phyloP scores from a whole-genome alignment of 306 rosid species.

The Ormosia emarginata region DNA sequence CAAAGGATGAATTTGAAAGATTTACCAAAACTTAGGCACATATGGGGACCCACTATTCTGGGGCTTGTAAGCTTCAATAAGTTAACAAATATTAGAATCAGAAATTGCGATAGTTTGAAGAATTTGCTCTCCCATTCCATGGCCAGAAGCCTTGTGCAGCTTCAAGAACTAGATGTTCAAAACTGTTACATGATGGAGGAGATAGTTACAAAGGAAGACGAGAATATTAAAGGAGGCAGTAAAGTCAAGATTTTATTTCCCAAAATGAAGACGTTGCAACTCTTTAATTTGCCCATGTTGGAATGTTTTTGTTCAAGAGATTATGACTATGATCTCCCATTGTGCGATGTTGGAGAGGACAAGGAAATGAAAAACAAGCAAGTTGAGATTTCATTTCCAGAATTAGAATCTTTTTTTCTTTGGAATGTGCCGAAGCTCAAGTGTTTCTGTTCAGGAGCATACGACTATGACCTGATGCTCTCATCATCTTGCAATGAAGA shows the following conservation, averaged over 20 bases:
- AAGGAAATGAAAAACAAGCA: background rate
- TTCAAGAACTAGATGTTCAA: accelerated
- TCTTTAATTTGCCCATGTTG: background rate
- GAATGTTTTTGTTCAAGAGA: background rate
- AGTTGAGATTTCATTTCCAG: background rate
- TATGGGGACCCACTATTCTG: too few relatives aligned
- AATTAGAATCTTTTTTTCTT: background rate
- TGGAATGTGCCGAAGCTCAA: background rate
- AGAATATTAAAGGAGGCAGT: background rate
- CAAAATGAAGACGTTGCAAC: background rate
- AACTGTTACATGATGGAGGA: background rate
- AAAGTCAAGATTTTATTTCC: background rate
- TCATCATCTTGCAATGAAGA: too few relatives aligned
- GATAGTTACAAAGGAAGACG: background rate
- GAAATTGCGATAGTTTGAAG: background rate
- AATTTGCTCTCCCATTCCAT: background rate
- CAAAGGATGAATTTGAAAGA: too few relatives aligned
- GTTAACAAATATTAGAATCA: background rate
- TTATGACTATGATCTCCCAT: background rate
- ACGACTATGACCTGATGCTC: background rate
- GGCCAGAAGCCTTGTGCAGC: conserved; percentile 2
- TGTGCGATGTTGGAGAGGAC: background rate
- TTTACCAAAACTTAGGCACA: too few relatives aligned
- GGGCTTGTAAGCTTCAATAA: background rate
- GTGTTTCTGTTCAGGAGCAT: conserved; percentile 2